Base-by-base conservation (phyloP, 495 filamentous ascomycete species). In the Astrocystis sublimbata region DNA sequence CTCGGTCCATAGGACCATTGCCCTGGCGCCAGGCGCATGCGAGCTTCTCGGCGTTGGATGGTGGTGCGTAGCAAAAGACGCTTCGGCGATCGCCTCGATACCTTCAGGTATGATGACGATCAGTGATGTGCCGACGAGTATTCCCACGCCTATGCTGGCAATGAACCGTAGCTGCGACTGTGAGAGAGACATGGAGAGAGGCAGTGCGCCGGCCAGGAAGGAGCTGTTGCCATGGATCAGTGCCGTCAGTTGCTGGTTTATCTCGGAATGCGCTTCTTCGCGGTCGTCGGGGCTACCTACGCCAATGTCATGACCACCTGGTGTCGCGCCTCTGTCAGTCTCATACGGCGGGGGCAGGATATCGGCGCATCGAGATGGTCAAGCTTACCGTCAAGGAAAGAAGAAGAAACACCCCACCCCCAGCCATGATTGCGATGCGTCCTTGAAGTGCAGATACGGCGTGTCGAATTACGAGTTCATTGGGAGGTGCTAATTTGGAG, bases 81-180 rank as follows among this genome's bases (percentile, higher is more conserved):
- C 81, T 65, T 84, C 86, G 70, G 96, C 92, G 50, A 97, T 78
- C 6, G 94, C 94, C 69, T 97, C 94, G 50, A 98, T 86, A 15
- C 94, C 94, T 74, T 98, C 94, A 0, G 94, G 94, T 69, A 98
- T 96, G 71, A 98, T 98, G 2, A 98, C 92, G 58, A 98, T 92
- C 65, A 98, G 83, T 8, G 92, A 92, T 35, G 93, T 98, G 36
- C 94, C 94, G 21, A 98, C 92, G 7, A 98, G 80, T 15, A 98
- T 88, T 41, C 94, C 94, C 79, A 97, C 92, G 31, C 94, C 94
- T 71, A 98, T 86, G 21, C 92, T 91, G 10, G 92, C 92, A 73
- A 98, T 91, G 36, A 97, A 74, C 69, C 94, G 87, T 24, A 97
- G 79, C 71, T 96, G 92, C 36, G 91, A 91, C 61, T 88, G 87